Base-by-base conservation (phyloP, 805 yeast genomes). In the Barnettozyma populi region DNA sequence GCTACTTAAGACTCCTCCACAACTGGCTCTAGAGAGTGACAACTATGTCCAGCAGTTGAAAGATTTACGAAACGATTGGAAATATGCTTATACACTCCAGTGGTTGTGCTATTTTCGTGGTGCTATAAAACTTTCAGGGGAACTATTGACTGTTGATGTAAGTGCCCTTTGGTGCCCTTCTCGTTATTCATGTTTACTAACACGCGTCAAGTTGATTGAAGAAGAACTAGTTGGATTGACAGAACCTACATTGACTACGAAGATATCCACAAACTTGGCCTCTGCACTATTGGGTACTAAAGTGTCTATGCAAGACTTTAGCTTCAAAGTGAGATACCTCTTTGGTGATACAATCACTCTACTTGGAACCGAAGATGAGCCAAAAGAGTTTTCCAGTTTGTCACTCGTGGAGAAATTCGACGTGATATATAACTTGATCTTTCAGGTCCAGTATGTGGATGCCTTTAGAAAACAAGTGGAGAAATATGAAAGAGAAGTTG, bases 71-170 rank as follows among this genome's bases (percentile, higher is more conserved):
- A 62, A 62, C 46, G 62, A 69, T 41, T 64, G 64, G 61, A 63
- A 65, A 36, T 74, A 64, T 51, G 65, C 69, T 9, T 70, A 60
- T 46, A 62, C 72, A 3, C 61, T 78, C 11, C 79, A 80, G 60
- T 82, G 87, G 87, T 60, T 81, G 24, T 72, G 72, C 51, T 67
- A 72, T 41, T 73, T 76, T 60, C 73, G 81, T 46, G 80, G 79
- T 21, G 69, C 71, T 43, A 60, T 81, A 32, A 76, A 71, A 53
- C 60, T 82, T 46, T 66, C 68, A 11, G 66, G 69, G 7, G 86
- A 80, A 46, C 69, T 69, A 11, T 78, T 82, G 53, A 84, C 81
- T 55, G 73, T 75, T 7, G 83, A 80, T 49, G 46, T 55, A 65
- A 75, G 49, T 46, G 18, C 18, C n/a, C 27, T 11, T n/a, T 11